These are phyloP conservation scores for Salinomyces thailandicus DNA, from an alignment of 2,329 filamentous ascomycete genomes.

Conservation along the genomic window DNA sequence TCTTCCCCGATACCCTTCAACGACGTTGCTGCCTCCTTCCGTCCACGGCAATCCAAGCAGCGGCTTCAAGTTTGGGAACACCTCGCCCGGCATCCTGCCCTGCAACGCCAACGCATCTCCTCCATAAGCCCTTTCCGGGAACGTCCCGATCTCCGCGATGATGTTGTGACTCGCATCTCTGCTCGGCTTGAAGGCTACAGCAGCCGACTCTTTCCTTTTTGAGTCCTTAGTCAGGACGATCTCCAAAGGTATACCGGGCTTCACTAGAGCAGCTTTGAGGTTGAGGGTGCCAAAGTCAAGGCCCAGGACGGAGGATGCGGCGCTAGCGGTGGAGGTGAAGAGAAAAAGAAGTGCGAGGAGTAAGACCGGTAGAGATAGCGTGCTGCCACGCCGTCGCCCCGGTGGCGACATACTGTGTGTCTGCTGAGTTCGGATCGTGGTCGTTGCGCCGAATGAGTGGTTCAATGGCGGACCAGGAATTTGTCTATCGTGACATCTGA, in stretches of 20 bases:
- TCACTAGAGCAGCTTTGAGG: conserved; percentile 91
- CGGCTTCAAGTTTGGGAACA: conserved; percentile 87
- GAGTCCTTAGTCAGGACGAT: conserved; percentile 98
- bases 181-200: conserved; percentile 87
- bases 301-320: conserved; percentile 70
- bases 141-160: conserved; percentile 40
- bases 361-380: conserved; percentile 12
- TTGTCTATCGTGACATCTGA: background rate
- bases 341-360: conserved; percentile 38
- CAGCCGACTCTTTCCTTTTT: conserved; percentile 84
- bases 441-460: background rate
- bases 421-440: background rate
- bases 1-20: conserved; percentile 59
- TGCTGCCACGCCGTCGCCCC: conserved; percentile 18
- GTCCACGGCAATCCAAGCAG: conserved; percentile 59
- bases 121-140: conserved; percentile 84
- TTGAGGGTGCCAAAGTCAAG: conserved; percentile 94
- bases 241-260: conserved; percentile 92
- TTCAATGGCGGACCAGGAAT: background rate
- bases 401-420: conserved; percentile 13
- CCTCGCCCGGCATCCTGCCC: conserved; percentile 80
- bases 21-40: conserved; percentile 45
- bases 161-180: conserved; percentile 47
- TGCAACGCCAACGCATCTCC: conserved; percentile 81
- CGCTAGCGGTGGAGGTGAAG: conserved; percentile 47